Evolutionary conservation across 176 grass and related monocot genomes (phyloP).

Genomic region (Rhynchospora tenuis): DNA sequence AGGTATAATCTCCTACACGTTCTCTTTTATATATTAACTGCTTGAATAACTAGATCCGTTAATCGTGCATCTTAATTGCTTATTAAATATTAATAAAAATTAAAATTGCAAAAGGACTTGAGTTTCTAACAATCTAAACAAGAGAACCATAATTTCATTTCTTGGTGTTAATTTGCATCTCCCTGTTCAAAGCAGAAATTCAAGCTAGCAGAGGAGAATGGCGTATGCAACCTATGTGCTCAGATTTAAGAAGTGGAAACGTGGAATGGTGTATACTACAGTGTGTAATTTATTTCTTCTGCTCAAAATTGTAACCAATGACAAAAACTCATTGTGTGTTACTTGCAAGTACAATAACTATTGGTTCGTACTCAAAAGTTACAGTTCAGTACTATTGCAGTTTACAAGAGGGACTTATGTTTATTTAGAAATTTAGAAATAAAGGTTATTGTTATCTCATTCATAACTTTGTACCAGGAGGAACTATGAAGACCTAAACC

Average conservation of each 20-base stretch:
- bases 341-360: background rate
- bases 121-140: too few species aligned
- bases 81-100: too few species aligned
- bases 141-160: too few species aligned
- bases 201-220: background rate
- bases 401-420: background rate
- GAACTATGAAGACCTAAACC: constrained; percentile 82
- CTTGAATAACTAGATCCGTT: too few species aligned
- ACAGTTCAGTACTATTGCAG: background rate
- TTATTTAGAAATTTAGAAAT: background rate
- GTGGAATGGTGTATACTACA: background rate
- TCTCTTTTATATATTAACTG: too few species aligned
- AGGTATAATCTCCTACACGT: too few species aligned
- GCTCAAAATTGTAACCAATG: background rate
- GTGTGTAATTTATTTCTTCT: background rate
- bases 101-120: too few species aligned
- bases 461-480: constrained; percentile 50
- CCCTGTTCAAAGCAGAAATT: too few species aligned
- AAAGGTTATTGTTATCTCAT: constrained; percentile 15
- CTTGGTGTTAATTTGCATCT: too few species aligned
- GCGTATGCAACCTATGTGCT: too few species aligned
- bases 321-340: background rate
- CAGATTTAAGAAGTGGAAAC: too few species aligned
- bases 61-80: too few species aligned
- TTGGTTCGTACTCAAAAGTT: background rate